Percentiles rank a stretch among this genome's conserved stretches.
phyloP scores from a whole-genome alignment of 495 filamentous ascomycete genomes.

The Tuber indicum region DNA sequence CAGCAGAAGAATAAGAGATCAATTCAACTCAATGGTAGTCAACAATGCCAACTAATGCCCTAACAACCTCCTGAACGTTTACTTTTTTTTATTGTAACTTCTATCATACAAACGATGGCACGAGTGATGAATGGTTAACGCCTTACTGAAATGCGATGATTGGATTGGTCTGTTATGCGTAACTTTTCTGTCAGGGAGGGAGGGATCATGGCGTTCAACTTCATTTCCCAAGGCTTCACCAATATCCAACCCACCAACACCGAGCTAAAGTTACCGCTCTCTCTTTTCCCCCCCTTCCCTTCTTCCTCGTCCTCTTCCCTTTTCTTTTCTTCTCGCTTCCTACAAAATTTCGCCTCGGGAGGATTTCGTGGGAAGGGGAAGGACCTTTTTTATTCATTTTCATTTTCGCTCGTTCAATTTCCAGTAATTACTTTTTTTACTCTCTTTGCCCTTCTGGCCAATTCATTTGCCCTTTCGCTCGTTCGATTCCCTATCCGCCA shows the following conservation, averaged over 20 bases:
- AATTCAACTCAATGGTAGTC: background rate
- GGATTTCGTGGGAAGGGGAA: background rate
- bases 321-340: background rate
- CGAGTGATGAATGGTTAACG: background rate
- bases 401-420: background rate
- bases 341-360: constrained; percentile 4
- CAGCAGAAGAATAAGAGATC: background rate
- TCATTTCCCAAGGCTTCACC: constrained; percentile 34
- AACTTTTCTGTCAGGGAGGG: constrained; percentile 2
- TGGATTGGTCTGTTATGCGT: background rate
- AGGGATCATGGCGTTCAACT: constrained; percentile 33
- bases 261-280: constrained; percentile 20
- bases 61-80: background rate
- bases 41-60: background rate
- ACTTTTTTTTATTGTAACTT: background rate
- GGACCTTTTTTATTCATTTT: background rate
- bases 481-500: background rate
- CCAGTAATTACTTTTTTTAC: background rate
- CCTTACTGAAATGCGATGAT: background rate
- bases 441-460: background rate
- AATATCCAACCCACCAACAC: constrained; percentile 23
- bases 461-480: constrained; percentile 2
- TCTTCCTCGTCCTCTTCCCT: constrained; percentile 15
- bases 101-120: background rate
- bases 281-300: constrained; percentile 6